Conservation (phyloP, 768 basidiomycete species). For the Lactifluus piperatus region DNA sequence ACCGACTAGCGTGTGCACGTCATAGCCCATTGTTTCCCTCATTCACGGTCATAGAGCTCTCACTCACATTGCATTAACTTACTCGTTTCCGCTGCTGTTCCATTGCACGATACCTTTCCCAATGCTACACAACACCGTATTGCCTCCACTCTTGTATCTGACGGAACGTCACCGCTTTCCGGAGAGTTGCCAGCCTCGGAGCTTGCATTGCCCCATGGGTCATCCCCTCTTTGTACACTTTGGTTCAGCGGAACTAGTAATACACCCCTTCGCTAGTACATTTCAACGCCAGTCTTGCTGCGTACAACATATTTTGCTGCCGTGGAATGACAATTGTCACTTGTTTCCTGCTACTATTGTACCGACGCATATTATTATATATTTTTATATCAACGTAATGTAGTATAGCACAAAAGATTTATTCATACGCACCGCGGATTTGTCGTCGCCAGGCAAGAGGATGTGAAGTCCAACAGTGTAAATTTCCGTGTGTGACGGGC, state of each 20-base stretch:
- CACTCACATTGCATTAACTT: slow-evolving; percentile 18
- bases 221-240: slow-evolving; percentile 12
- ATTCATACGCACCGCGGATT: not conserved
- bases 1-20: not conserved
- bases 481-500: not conserved
- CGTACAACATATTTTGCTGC: slow-evolving; percentile 1
- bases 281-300: not conserved
- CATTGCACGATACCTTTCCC: slow-evolving; percentile 18
- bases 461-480: no score
- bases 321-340: slow-evolving; percentile 2
- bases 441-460: no score
- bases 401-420: not conserved
- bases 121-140: slow-evolving; percentile 9
- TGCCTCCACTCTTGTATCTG: slow-evolving; percentile 1
- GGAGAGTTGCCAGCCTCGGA: not conserved
- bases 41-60: slow-evolving; percentile 15
- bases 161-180: not conserved
- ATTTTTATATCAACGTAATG: slow-evolving; percentile 6
- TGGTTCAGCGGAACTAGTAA: not conserved
- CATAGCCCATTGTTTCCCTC: not conserved
- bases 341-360: slow-evolving; percentile 6
- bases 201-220: not conserved
- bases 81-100: slow-evolving; percentile 15
- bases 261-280: not conserved
- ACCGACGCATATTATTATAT: slow-evolving; percentile 10